Base-by-base conservation (phyloP, 257 asterid species). In the Cynanchum wilfordii region DNA sequence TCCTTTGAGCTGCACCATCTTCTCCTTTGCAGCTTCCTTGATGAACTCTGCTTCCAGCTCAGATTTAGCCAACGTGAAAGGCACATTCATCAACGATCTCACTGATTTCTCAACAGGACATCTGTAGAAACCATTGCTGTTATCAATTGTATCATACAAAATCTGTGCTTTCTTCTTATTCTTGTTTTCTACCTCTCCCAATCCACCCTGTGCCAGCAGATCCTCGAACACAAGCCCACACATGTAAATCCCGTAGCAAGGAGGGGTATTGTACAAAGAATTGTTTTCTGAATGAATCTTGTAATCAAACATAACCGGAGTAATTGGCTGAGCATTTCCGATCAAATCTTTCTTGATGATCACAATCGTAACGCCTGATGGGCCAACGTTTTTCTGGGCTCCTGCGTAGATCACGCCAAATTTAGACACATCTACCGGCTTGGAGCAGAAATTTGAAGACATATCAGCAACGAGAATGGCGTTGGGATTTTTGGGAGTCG, bases 1-100 rank as follows among this genome's bases (percentile, higher is more conserved):
- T 74, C 98, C 98, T 81, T 93, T 93, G 11, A 93, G 91, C 90
- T 93, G 97, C 89, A 91, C 86, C 98, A 94, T 94, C 87, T 89
- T 86, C 88, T 91, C 97, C 77, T 84, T 86, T 0, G 93, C 89
- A n/a, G 97, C 98, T 78, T 87, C 96, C 92, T 91, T 91, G 49
- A 93, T 73, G 50, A 93, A 93, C 79, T 89, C 96, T 3, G 89
- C 93, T 72, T 94, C 98, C 81, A 94, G 75, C 84, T 91, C 97
- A 0, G 93, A 76, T 56, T 91, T 89, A 9, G 86, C 91, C 87
- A 93, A 58, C 0, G 97, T 93, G 66, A 93, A 91, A 0, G 97
- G 96, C 76, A 91, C 97, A 69, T 91, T 93, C 98, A 93, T 93
- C 90, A 88, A 68, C 2, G 98, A 93, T 81, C 98, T 84, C 79